Conservation (phyloP, 768 basidiomycete genomes). For the Daedalea quercina region DNA sequence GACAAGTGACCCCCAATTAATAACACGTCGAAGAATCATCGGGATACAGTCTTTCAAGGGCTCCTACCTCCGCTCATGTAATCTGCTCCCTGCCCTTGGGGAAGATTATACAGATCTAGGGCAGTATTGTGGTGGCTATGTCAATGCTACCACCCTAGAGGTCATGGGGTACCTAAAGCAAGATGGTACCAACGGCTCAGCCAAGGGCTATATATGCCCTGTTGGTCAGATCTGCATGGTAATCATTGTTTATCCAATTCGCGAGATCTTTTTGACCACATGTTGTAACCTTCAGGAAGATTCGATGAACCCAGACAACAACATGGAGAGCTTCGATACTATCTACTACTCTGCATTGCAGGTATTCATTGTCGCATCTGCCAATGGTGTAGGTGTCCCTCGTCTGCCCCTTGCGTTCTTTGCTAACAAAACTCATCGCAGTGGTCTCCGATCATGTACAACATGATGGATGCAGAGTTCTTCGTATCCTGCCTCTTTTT, state of each 20-base stretch:
- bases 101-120: conserved; percentile 40
- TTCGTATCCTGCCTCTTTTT: conserved; percentile 86
- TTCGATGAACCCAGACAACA: conserved; percentile 50
- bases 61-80: conserved; percentile 63
- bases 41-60: conserved; percentile 94
- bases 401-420: neutral
- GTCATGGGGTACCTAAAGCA: conserved; percentile 34
- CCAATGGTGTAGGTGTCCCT: conserved; percentile 57
- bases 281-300: conserved; percentile 38
- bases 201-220: conserved; percentile 90
- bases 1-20: neutral
- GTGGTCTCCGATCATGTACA: conserved; percentile 85
- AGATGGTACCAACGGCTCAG: conserved; percentile 28
- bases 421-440: conserved; percentile 22
- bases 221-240: conserved; percentile 80
- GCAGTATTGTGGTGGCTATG: conserved; percentile 77
- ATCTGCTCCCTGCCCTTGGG: conserved; percentile 47
- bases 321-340: conserved; percentile 82
- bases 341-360: conserved; percentile 78
- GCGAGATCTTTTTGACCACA: neutral
- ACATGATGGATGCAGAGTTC: conserved; percentile 84
- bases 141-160: conserved; percentile 52
- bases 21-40: conserved; percentile 54
- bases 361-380: conserved; percentile 76
- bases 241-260: conserved; percentile 7